phyloP scores from a whole-genome alignment of 2,329 filamentous ascomycete species.

The Trichoderma sp. region DNA sequence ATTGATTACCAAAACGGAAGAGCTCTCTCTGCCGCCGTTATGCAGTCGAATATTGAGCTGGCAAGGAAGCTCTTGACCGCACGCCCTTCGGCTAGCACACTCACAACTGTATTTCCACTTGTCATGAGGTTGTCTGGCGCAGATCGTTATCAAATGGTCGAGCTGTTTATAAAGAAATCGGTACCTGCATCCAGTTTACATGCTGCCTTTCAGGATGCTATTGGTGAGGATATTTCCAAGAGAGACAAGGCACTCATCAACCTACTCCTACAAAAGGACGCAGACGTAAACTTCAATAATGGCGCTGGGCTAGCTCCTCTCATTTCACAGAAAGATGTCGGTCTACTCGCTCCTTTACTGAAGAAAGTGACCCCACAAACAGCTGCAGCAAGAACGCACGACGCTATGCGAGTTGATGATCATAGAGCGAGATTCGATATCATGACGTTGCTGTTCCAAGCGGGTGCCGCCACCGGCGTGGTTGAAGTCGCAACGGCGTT shows the following conservation, averaged over 20 bases:
- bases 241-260: constrained; percentile 53
- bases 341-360: constrained; percentile 46
- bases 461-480: constrained; percentile 44
- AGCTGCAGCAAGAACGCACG: constrained; percentile 46
- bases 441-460: constrained; percentile 45
- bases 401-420: constrained; percentile 47
- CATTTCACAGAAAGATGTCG: constrained; percentile 48
- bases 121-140: constrained; percentile 43
- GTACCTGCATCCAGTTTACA: constrained; percentile 48
- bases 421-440: constrained; percentile 45
- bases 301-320: constrained; percentile 49
- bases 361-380: constrained; percentile 47
- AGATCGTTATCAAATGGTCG: constrained; percentile 48
- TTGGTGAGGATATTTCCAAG: constrained; percentile 46
- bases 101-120: constrained; percentile 49
- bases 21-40: constrained; percentile 50
- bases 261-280: constrained; percentile 50
- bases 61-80: constrained; percentile 46
- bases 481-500: constrained; percentile 45
- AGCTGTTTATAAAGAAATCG: constrained; percentile 50
- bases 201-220: constrained; percentile 51
- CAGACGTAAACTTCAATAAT: constrained; percentile 54
- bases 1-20: constrained; percentile 52
- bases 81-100: constrained; percentile 47
- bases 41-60: constrained; percentile 45